A percentile compares a stretch with the other conserved stretches of the same genome.
Evolutionary conservation across 2,329 filamentous ascomycete species (phyloP).

Genomic region (Pseudogymnoascus sp.): DNA sequence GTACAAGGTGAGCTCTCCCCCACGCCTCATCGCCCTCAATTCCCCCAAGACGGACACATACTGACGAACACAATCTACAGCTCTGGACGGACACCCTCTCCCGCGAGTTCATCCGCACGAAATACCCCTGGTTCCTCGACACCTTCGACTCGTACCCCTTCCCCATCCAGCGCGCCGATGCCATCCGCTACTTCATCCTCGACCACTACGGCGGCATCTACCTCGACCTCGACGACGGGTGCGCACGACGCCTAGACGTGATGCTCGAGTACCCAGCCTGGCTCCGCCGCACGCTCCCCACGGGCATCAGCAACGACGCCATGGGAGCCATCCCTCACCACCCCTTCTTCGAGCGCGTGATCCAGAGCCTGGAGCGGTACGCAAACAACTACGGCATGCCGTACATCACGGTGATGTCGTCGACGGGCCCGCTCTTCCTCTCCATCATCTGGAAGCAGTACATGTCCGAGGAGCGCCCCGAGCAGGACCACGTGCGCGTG

Average conservation of each 20-base stretch:
- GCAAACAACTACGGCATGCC: constrained; percentile 55
- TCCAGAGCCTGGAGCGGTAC: constrained; percentile 60
- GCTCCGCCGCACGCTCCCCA: constrained; percentile 64
- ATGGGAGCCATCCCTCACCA: constrained; percentile 69
- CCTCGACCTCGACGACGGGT: constrained; percentile 60
- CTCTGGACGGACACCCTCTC: constrained; percentile 69
- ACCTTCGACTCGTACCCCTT: constrained; percentile 69
- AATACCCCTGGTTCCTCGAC: constrained; percentile 72
- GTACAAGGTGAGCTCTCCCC: constrained; percentile 50
- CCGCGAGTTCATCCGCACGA: constrained; percentile 61
- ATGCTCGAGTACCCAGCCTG: constrained; percentile 63
- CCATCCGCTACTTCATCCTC: constrained; percentile 73
- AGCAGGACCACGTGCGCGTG: constrained; percentile 52
- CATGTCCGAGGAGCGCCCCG: constrained; percentile 43
- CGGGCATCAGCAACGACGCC: constrained; percentile 73
- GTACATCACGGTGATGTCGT: constrained; percentile 76
- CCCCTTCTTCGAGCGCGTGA: constrained; percentile 65
- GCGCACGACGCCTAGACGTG: constrained; percentile 43
- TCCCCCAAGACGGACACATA: not conserved
- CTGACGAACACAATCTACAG: constrained; percentile 34
- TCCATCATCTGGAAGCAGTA: constrained; percentile 72
- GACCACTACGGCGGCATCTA: constrained; percentile 74
- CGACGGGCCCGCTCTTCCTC: constrained; percentile 68
- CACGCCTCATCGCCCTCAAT: not conserved
- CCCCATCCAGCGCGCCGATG: constrained; percentile 70